phyloP scores from a whole-genome alignment of 106 monocot species.

The Dactylorhiza incarnata region DNA sequence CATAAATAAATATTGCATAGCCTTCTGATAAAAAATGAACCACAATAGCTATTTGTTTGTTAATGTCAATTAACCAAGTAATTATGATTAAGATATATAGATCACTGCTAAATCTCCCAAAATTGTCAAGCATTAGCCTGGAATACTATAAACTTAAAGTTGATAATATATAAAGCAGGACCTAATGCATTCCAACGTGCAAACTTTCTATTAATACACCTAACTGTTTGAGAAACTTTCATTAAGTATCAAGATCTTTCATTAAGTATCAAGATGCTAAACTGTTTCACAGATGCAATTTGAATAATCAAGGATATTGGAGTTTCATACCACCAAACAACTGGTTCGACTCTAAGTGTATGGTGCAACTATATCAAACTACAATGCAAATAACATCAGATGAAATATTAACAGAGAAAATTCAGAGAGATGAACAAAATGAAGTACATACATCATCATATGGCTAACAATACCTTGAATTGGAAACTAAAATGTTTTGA shows the following conservation, averaged over 20 bases:
- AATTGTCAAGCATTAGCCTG: neutral
- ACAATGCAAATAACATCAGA: no score
- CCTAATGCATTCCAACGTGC: neutral
- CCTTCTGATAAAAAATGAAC: neutral
- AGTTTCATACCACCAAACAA: neutral
- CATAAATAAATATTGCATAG: no score
- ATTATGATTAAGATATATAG: neutral
- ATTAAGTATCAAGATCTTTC: neutral
- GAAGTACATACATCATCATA: neutral
- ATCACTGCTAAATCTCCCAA: neutral
- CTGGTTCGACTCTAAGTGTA: neutral
- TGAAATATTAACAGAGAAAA: neutral
- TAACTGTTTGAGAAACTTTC: neutral
- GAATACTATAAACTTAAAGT: neutral
- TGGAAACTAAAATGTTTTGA: neutral
- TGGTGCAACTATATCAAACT: no score
- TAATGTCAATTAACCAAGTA: neutral
- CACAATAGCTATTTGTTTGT: neutral
- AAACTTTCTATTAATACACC: neutral
- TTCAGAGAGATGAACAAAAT: neutral
- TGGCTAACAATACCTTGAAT: constrained; percentile 34
- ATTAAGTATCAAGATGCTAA: no score
- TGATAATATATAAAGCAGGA: no score
- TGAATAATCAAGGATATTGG: neutral
- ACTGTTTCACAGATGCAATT: neutral